Percentiles rank a stretch among this genome's conserved stretches.
These are phyloP conservation scores for Fraxinus quadrangulata DNA, from an alignment of 257 asterid genomes.

Conservation along the genomic window DNA sequence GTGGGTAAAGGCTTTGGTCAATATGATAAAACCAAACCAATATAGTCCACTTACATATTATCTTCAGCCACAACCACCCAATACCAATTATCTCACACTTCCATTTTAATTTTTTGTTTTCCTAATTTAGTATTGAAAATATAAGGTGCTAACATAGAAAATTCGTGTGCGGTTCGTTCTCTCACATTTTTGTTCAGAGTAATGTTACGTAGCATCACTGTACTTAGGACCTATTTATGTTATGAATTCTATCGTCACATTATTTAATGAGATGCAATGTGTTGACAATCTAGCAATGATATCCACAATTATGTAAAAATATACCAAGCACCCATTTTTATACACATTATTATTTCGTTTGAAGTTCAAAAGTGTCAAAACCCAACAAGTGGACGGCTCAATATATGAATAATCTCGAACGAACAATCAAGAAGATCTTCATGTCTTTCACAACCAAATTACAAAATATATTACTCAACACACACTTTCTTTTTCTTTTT, in stretches of 20 bases:
- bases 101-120: background rate
- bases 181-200: no score
- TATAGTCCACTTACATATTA: slow-evolving; percentile 28
- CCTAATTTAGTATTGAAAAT: background rate
- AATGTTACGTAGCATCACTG: no score
- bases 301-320: no score
- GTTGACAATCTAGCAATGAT: no score
- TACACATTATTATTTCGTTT: no score
- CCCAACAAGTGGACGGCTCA: no score
- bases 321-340: no score
- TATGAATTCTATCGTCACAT: no score
- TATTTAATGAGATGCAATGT: no score
- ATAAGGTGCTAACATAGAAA: background rate
- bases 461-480: background rate
- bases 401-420: background rate
- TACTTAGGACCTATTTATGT: no score
- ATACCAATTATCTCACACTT: slow-evolving; percentile 2
- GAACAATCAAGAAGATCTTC: background rate
- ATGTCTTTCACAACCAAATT: background rate
- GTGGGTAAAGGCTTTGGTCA: background rate
- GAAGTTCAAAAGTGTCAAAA: background rate
- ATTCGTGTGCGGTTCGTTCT: no score
- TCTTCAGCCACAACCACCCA: slow-evolving; percentile 38
- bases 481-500: background rate
- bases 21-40: background rate